Base-by-base conservation (phyloP, 2,329 filamentous ascomycete genomes). In the Lojkania enalia region DNA sequence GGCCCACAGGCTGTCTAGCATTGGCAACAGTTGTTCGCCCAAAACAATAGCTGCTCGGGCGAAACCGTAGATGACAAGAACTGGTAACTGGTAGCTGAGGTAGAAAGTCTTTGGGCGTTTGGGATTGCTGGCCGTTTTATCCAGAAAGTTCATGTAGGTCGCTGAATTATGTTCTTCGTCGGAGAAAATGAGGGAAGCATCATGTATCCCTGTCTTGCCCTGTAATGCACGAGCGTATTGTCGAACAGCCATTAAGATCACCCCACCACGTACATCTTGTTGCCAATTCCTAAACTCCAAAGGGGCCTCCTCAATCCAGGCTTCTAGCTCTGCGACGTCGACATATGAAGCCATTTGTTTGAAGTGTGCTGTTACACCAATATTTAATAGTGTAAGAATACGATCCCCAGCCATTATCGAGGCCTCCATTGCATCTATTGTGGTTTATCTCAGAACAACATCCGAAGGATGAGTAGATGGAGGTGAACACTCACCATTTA, bases 281-380 rank as follows among this genome's bases (percentile, higher is more conserved):
- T 83, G 75, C 87, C 87, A 91, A 38, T 85, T 82, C 1, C 82
- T 81, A 46, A 88, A 81, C 51, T 90, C 87, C 49, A 90, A 81
- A 48, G 84, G 86, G n/a, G 83, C 80, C 49, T 85, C 88, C 36
- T 83, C 79, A 55, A 85, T 86, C 61, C 83, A 88, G 0, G 78
- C 78, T 62, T 90, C 87, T 0, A 90, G 71, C 44, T 91, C 87
- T 12, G 75, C 74, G 36, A 84, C 74, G 46, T 88, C 85, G n/a
- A n/a, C n/a, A 51, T 88, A 82, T 53, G 84, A 85, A 11, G 81
- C 79, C 66, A 85, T 90, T 44, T 90, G 80, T 53, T 81, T 84
- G 57, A 86, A 80, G 51, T 82, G 78, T 2, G 84, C 82, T 21
- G 80, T 77, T 15, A 90, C 72, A 0, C 86, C 88, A 39, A 87